Conservation (phyloP, 345 rosid species). For the Pistacia atlantica region DNA sequence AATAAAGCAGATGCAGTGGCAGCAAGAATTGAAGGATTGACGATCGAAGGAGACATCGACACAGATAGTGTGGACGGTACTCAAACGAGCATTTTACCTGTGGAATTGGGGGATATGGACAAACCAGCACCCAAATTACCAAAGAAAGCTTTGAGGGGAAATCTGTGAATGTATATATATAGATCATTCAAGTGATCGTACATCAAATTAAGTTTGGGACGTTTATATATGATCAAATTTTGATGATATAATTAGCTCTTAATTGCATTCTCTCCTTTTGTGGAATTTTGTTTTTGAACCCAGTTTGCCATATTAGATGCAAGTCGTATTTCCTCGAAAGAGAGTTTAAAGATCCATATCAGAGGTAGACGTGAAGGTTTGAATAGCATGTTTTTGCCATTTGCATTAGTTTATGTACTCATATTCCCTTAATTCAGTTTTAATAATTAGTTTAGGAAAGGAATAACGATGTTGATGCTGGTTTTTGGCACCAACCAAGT, state of each 20-base stretch:
- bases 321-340: no score
- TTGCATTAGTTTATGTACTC: no score
- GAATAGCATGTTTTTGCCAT: no score
- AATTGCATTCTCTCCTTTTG: no score
- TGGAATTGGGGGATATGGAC: constrained; percentile 30
- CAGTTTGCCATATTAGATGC: background rate
- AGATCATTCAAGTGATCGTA: background rate
- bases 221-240: background rate
- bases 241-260: no score
- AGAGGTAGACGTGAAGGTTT: no score
- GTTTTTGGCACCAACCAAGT: no score
- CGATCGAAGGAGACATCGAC: constrained; percentile 74
- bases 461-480: no score
- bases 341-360: no score
- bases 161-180: background rate
- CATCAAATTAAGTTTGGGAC: no score
- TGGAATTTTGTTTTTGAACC: background rate
- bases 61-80: constrained; percentile 66
- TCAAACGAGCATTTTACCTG: constrained; percentile 66
- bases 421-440: no score
- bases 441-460: no score
- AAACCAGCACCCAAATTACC: constrained; percentile 20
- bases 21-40: constrained; percentile 67
- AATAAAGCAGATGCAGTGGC: constrained; percentile 50
- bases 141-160: constrained; percentile 35